Conservation (phyloP, 2,329 filamentous ascomycete genomes). For the Fusarium sp. region DNA sequence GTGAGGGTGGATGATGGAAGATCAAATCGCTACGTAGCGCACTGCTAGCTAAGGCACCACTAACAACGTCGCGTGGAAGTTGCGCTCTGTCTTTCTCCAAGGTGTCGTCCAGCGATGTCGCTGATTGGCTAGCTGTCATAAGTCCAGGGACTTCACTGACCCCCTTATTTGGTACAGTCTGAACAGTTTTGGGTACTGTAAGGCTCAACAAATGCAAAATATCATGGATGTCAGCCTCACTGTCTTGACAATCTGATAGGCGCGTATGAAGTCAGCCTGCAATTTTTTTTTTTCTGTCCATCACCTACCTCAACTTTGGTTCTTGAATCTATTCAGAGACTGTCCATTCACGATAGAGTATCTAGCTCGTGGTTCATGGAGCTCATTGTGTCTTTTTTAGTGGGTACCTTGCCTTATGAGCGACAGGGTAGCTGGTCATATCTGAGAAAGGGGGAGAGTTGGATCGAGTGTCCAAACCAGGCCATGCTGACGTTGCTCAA, state of each 20-base stretch:
- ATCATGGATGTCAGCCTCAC: not conserved
- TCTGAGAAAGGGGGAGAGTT: not conserved
- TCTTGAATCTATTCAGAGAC: not conserved
- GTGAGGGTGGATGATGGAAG: constrained; percentile 34
- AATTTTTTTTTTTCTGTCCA: not conserved
- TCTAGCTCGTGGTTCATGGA: not conserved
- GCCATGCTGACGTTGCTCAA: not conserved
- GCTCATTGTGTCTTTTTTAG: not conserved
- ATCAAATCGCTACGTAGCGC: constrained; percentile 32
- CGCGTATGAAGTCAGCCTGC: not conserved
- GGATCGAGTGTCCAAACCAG: not conserved
- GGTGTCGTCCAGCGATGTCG: constrained; percentile 41
- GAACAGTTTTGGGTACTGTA: constrained; percentile 7
- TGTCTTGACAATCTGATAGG: not conserved
- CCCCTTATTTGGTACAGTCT: constrained; percentile 3
- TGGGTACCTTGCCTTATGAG: not conserved
- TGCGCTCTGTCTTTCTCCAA: constrained; percentile 40
- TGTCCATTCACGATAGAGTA: not conserved
- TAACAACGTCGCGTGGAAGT: constrained; percentile 32
- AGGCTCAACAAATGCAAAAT: not conserved
- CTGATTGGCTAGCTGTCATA: constrained; percentile 42
- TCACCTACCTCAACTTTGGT: not conserved
- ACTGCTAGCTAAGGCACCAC: constrained; percentile 33
- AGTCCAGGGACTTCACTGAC: constrained; percentile 1
- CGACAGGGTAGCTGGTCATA: not conserved